Percentiles rank a stretch among this genome's conserved stretches.
Evolutionary conservation across 305 asterid species (phyloP).

Genomic region (Fraxinus nigra): DNA sequence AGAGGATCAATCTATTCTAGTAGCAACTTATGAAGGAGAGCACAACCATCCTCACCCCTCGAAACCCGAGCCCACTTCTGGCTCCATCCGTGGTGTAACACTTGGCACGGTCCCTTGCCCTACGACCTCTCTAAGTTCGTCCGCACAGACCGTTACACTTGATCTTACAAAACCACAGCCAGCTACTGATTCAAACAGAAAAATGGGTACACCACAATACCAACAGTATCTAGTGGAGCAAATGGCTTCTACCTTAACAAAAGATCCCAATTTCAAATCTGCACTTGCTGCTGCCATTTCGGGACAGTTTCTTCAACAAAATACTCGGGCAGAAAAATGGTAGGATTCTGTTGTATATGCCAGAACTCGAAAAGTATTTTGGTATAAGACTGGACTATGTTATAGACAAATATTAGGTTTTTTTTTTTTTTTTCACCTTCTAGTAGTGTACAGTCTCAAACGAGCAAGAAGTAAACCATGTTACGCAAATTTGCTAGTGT

Average conservation of each 20-base stretch:
- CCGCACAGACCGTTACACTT: conserved; percentile 51
- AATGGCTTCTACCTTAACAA: conserved; percentile 85
- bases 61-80: conserved; percentile 44
- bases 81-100: conserved; percentile 36
- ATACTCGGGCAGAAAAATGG: conserved; percentile 35
- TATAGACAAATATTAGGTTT: background rate
- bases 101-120: conserved; percentile 48
- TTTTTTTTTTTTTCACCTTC: background rate
- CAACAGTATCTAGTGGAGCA: conserved; percentile 71
- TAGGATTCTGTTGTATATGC: background rate
- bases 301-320: conserved; percentile 61
- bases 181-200: conserved; percentile 17
- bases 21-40: conserved; percentile 94
- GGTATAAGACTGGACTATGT: background rate
- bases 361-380: background rate
- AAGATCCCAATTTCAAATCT: conserved; percentile 88
- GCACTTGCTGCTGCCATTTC: conserved; percentile 92
- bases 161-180: conserved; percentile 53
- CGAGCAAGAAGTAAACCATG: background rate
- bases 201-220: conserved; percentile 39
- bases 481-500: background rate
- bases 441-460: background rate
- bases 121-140: conserved; percentile 35
- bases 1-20: conserved; percentile 76
- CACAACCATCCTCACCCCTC: conserved; percentile 74